Conservation (phyloP, 108 stramenopile genomes). For the Discostella stelligeroides region DNA sequence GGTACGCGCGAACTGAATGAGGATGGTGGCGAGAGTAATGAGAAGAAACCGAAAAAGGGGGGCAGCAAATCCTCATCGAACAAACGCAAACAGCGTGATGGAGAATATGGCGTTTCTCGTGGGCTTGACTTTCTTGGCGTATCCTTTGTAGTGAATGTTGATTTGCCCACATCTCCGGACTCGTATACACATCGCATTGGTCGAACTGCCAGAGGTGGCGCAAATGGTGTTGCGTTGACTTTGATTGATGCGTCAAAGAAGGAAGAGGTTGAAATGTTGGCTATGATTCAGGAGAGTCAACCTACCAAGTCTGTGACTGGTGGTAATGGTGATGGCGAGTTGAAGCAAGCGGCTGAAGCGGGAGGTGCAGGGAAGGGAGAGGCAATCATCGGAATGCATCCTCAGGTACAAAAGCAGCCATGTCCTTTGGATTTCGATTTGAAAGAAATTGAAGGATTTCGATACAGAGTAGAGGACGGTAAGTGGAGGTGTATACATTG, state of each 20-base stretch:
- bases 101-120: constrained; percentile 92
- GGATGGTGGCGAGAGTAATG: constrained; percentile 43
- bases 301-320: constrained; percentile 50
- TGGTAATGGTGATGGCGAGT: constrained; percentile 26
- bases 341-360: constrained; percentile 55
- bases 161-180: constrained; percentile 86
- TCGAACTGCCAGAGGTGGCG: constrained; percentile 95
- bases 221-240: constrained; percentile 92
- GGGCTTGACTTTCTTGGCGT: constrained; percentile 97
- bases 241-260: constrained; percentile 67
- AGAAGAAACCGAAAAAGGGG: constrained; percentile 39
- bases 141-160: constrained; percentile 96
- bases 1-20: constrained; percentile 45
- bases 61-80: constrained; percentile 32
- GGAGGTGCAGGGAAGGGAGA: constrained; percentile 19
- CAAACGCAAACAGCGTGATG: constrained; percentile 62
- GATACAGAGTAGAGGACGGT: constrained; percentile 97
- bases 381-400: constrained; percentile 7
- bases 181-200: constrained; percentile 99
- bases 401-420: constrained; percentile 73
- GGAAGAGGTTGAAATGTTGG: constrained; percentile 60
- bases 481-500: not conserved
- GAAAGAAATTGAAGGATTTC: constrained; percentile 94
- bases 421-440: constrained; percentile 94
- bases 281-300: constrained; percentile 80